Conservation (phyloP, 441 rosid genomes). For the Bocquillonia castaneifolia region DNA sequence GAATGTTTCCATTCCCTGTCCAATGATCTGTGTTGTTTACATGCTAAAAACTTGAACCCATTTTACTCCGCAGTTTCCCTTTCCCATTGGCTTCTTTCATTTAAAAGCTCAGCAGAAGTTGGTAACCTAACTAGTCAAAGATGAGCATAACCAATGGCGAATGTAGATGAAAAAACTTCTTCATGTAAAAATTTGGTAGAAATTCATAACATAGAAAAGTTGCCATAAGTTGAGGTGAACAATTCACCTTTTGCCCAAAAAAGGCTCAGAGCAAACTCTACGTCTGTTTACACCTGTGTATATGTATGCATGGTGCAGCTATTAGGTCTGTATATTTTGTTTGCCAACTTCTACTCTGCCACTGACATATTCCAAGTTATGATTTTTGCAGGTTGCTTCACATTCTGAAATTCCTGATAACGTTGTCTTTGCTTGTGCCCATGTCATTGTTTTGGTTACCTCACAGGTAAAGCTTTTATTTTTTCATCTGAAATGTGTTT, state of each 20-base stretch:
- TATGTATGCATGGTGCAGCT: background rate
- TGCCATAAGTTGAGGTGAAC: background rate
- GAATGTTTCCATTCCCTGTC: background rate
- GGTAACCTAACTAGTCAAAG: background rate
- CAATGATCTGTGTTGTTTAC: background rate
- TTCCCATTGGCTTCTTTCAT: too few relatives aligned
- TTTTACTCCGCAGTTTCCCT: background rate
- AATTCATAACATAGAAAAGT: background rate
- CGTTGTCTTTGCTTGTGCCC: conserved; percentile 61
- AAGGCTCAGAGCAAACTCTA: background rate
- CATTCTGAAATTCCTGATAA: conserved; percentile 50
- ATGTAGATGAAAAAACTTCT: background rate
- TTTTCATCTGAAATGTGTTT: background rate
- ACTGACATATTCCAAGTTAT: conserved; percentile 14
- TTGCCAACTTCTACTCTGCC: conserved; percentile 4
- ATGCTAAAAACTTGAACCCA: background rate
- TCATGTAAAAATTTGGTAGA: background rate
- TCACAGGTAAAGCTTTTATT: conserved; percentile 52
- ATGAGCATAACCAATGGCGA: background rate
- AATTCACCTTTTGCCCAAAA: background rate
- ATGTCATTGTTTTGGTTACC: conserved; percentile 63
- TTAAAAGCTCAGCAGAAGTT: too few relatives aligned
- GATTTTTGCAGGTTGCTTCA: conserved; percentile 53
- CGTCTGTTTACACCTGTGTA: background rate
- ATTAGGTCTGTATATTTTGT: background rate